These are phyloP conservation scores for Cupressus sempervirens DNA, from an alignment of 75 land plant species.

Conservation along the genomic window DNA sequence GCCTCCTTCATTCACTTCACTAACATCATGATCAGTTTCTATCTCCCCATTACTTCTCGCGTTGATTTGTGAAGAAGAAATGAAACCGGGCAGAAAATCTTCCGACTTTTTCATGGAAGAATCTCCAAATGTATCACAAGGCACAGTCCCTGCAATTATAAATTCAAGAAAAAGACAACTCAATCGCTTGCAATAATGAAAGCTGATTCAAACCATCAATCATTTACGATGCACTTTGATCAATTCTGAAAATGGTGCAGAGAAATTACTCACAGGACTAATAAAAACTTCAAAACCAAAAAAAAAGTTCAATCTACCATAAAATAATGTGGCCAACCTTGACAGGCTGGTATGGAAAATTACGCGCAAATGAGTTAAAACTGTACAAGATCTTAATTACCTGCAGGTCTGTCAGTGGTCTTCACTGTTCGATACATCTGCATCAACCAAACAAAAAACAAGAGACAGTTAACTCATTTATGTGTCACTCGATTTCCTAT, in stretches of 20 bases:
- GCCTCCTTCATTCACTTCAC: background rate
- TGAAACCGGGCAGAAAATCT: constrained; percentile 5
- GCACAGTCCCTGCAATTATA: background rate
- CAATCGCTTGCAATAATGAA: no score
- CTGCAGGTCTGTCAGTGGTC: constrained; percentile 14
- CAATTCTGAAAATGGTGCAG: background rate
- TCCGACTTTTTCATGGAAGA: background rate
- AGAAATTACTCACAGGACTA: background rate
- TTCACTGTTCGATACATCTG: constrained; percentile 18
- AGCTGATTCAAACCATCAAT: no score
- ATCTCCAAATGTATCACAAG: background rate
- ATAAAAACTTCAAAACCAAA: no score
- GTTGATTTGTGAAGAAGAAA: background rate
- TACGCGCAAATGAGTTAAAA: background rate
- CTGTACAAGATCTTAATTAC: background rate
- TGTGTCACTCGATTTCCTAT: background rate
- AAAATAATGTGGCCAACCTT: background rate
- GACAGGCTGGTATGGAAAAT: background rate
- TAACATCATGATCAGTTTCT: background rate
- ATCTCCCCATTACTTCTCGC: background rate
- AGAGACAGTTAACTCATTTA: background rate
- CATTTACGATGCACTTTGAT: no score
- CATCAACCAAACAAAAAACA: background rate
- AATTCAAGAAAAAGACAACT: background rate
- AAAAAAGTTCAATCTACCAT: no score